Conservation (phyloP, 2,329 filamentous ascomycete species). For the Colletotrichum navitas region DNA sequence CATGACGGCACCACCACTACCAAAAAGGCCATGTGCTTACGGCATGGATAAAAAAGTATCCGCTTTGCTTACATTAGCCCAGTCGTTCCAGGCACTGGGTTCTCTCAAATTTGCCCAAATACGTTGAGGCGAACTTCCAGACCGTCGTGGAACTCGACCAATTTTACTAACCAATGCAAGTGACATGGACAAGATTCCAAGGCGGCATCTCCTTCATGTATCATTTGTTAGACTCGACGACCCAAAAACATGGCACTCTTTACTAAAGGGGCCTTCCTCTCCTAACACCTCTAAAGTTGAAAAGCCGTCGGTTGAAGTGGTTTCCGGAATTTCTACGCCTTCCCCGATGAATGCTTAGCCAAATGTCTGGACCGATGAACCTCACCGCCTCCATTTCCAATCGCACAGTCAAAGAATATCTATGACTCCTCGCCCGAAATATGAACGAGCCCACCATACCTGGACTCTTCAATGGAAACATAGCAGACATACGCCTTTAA, state of each 20-base stretch:
- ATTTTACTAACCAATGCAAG: not conserved
- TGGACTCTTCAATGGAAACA: not conserved
- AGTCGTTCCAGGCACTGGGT: not conserved
- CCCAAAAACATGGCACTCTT: too few species aligned
- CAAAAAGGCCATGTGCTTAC: not conserved
- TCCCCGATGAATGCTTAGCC: not conserved
- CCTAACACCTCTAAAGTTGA: not conserved
- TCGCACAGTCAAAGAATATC: not conserved
- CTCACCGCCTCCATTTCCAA: not conserved
- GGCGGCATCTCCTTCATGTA: not conserved
- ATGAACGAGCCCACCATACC: not conserved
- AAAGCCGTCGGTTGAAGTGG: not conserved
- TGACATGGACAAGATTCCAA: conserved; percentile 1
- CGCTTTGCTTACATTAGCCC: not conserved
- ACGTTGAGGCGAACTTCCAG: not conserved
- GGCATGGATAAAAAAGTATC: not conserved
- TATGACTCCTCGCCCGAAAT: not conserved
- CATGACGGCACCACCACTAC: not conserved
- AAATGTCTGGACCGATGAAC: not conserved
- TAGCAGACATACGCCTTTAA: not conserved
- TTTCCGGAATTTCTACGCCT: too few species aligned
- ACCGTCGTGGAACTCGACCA: not conserved
- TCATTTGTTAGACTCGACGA: not conserved
- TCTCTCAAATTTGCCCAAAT: not conserved
- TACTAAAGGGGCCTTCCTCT: not conserved